phyloP scores from a whole-genome alignment of 2,329 filamentous ascomycete genomes.

The Lecanicillium sp. region DNA sequence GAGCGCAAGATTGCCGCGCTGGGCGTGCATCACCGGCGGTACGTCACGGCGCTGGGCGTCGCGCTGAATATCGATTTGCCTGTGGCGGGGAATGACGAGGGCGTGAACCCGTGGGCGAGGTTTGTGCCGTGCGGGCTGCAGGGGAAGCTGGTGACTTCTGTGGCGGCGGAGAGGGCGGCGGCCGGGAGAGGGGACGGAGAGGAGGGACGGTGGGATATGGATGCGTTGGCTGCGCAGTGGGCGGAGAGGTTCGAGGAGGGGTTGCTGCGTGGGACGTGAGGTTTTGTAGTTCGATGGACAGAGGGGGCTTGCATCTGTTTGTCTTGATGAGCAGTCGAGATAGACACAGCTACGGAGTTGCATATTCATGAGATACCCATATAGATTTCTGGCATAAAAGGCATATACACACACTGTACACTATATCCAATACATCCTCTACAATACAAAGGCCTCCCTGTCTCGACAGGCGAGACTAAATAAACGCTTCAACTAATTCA shows the following conservation, averaged over 20 bases:
- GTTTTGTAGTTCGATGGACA: too few species aligned
- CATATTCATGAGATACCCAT: too few species aligned
- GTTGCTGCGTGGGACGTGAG: slow-evolving; percentile 20
- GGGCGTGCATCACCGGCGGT: slow-evolving; percentile 82
- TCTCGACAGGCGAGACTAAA: too few species aligned
- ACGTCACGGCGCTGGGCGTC: slow-evolving; percentile 79
- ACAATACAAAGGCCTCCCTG: too few species aligned
- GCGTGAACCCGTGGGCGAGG: slow-evolving; percentile 51
- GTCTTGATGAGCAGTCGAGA: too few species aligned
- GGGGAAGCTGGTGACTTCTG: slow-evolving; percentile 72
- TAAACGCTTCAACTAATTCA: too few species aligned
- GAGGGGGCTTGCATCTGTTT: too few species aligned
- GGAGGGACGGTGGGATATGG: slow-evolving; percentile 23
- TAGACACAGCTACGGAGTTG: too few species aligned
- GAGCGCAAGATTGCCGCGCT: slow-evolving; percentile 79
- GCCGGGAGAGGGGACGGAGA: slow-evolving; percentile 1
- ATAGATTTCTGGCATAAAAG: too few species aligned
- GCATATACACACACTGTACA: too few species aligned
- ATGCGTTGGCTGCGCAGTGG: slow-evolving; percentile 27
- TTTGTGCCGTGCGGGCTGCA: slow-evolving; percentile 89
- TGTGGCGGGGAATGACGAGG: slow-evolving; percentile 27
- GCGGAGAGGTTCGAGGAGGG: slow-evolving; percentile 30
- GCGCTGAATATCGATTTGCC: slow-evolving; percentile 71
- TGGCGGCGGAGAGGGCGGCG: slow-evolving; percentile 47
- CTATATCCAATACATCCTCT: too few species aligned